Evolutionary conservation across 73 alveolate genomes (phyloP), one percentile per base, ranked within the genome.

Genomic region (Paramecium primaurelia): DNA sequence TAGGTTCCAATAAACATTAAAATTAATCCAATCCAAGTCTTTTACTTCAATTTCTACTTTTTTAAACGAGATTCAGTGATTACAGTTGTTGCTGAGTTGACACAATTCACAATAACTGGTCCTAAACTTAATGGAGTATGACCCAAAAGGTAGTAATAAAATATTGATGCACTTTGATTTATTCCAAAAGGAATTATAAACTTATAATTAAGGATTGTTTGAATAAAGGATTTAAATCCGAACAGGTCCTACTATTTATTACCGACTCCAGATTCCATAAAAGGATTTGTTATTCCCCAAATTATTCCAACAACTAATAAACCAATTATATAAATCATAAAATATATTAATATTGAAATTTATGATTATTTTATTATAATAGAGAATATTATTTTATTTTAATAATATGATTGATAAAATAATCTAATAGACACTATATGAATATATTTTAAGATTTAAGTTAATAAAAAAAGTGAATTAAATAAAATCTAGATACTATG

Each of bases 231-330:
- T 75, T 88, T 92, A 59, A 92, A 59, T 36, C 92, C 89, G 25
- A 58, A 47, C 6, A 83, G 34, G 60, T 83, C 92, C 37, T 90
- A 58, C 42, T 92, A 36, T 71, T 73, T 38, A 36, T 83, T 36
- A 26, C 86, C 92, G n/a, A 95, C 77, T 22, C 98, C 98, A 42
- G 49, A 69, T 86, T 95, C 98, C 93, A 95, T 77, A 37, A 93
- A 86, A 11, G 96, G 96, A 58, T 95, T 93, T 8, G 97, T 95
- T 3, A 88, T 47, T 20, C 98, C 98, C 98, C 98, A 95, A 40
- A 95, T 49, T 11, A 75, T 16, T 36, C 98, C 98, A 7, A 95
- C 98, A 11, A 89, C 51, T 25, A 89, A 28, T 32, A 89, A 83
- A 1, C 94, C 94, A 10, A 42, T 26, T 40, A 80, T 45, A 68